phyloP scores from a whole-genome alignment of 2,329 filamentous ascomycete species.

The Hymenoscyphus fraxineus region DNA sequence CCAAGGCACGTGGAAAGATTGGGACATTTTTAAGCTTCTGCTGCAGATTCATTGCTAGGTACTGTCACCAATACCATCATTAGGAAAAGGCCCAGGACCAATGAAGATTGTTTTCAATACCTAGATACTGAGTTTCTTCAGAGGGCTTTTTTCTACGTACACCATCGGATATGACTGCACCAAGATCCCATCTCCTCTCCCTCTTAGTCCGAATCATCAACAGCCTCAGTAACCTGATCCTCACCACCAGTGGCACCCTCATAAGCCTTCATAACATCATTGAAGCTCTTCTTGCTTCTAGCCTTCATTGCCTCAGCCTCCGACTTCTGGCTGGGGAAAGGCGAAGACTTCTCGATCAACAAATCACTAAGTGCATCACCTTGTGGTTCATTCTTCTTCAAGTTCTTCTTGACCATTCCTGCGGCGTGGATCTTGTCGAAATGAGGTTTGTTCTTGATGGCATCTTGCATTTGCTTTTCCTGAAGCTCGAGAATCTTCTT shows the following conservation, averaged over 20 bases:
- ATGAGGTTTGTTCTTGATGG: slow-evolving; percentile 22
- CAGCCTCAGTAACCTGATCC: slow-evolving; percentile 27
- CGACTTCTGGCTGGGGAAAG: neutral
- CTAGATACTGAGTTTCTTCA: neutral
- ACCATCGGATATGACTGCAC: no score
- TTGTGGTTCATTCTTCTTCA: neutral
- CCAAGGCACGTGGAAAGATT: no score
- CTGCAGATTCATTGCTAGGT: no score
- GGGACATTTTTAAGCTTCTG: no score
- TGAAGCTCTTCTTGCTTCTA: neutral
- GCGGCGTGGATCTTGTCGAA: slow-evolving; percentile 16
- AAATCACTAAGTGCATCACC: neutral
- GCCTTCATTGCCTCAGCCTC: slow-evolving; percentile 1
- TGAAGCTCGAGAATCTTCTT: slow-evolving; percentile 25
- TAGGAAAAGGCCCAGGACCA: no score
- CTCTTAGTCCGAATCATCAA: slow-evolving; percentile 21
- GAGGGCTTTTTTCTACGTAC: neutral
- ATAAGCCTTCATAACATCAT: slow-evolving; percentile 19
- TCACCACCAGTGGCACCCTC: slow-evolving; percentile 22
- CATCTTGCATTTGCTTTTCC: slow-evolving; percentile 26
- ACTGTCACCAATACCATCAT: no score
- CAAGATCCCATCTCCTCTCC: neutral
- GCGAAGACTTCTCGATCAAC: neutral
- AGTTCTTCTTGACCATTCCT: slow-evolving; percentile 5
- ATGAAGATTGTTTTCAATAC: no score